Evolutionary conservation across 345 rosid species (phyloP).

Genomic region (Anacardium occidentale): DNA sequence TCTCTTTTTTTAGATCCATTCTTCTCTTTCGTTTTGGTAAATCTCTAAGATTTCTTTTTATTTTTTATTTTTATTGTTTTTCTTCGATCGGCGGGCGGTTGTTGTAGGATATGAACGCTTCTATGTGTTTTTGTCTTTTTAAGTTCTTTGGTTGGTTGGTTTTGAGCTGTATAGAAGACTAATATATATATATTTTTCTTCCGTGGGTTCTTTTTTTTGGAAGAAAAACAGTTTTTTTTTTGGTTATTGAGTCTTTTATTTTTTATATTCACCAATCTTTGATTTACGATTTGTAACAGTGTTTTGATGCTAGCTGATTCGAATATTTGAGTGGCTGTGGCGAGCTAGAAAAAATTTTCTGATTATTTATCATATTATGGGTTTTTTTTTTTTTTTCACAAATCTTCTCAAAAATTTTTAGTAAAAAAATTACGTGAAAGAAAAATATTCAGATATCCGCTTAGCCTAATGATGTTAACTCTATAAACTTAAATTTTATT

Average conservation of each 20-base stretch:
- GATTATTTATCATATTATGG: neutral
- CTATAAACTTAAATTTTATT: neutral
- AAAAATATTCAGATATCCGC: neutral
- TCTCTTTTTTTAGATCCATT: conserved; percentile 36
- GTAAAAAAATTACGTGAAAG: neutral
- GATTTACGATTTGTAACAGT: neutral
- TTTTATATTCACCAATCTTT: conserved; percentile 12
- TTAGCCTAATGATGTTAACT: neutral
- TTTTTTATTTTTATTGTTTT: neutral
- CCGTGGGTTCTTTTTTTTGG: neutral
- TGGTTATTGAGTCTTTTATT: conserved; percentile 4
- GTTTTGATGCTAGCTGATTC: neutral
- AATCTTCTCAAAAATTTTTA: neutral
- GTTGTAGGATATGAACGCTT: conserved; percentile 9
- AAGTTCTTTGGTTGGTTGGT: conserved; percentile 15
- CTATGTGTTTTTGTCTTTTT: neutral
- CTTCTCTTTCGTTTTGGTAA: conserved; percentile 28
- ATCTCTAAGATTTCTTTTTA: conserved; percentile 13
- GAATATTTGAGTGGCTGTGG: neutral
- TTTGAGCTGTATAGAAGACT: neutral
- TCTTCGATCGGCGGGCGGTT: conserved; percentile 28
- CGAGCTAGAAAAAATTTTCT: neutral
- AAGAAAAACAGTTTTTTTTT: neutral
- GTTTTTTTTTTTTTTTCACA: neutral
- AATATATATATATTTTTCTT: no score